Percentiles rank a stretch among this genome's conserved stretches.
phyloP scores from a whole-genome alignment of 306 rosid species.

The Sechiopsis laciniata region DNA sequence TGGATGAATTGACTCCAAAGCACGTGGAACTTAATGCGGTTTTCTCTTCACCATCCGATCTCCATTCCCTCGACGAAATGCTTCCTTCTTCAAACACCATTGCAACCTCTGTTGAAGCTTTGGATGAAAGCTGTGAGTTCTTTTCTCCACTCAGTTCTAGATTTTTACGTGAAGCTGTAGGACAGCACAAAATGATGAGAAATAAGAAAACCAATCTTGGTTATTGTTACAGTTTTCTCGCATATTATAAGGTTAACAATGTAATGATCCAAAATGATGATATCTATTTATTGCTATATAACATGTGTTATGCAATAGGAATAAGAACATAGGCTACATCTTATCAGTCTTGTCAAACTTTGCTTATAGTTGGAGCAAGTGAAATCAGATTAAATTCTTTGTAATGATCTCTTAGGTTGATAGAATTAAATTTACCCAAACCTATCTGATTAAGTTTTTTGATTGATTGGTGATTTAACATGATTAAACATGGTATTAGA shows the following conservation, averaged over 20 bases:
- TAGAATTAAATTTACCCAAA: too few species aligned
- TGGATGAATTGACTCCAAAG: constrained; percentile 42
- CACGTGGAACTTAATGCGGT: constrained; percentile 31
- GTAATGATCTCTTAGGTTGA: too few species aligned
- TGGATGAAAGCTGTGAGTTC: constrained; percentile 57
- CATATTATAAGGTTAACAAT: background rate
- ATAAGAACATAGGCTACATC: background rate
- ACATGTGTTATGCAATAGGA: background rate
- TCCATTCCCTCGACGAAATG: constrained; percentile 24
- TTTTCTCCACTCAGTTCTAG: constrained; percentile 11
- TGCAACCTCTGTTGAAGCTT: constrained; percentile 32
- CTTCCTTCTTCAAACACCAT: constrained; percentile 33
- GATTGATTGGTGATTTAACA: too few species aligned
- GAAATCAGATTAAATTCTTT: background rate
- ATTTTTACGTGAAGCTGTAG: background rate
- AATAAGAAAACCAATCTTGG: background rate
- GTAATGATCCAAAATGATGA: background rate
- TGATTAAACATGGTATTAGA: too few species aligned
- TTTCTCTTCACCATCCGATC: constrained; percentile 29
- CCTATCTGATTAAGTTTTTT: too few species aligned
- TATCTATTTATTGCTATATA: background rate
- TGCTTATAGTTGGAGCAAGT: too few species aligned
- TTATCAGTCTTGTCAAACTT: background rate
- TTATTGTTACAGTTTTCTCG: background rate
- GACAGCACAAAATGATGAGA: background rate